phyloP scores from a whole-genome alignment of 768 basidiomycete species.

The Rhodotorula taiwanensis region DNA sequence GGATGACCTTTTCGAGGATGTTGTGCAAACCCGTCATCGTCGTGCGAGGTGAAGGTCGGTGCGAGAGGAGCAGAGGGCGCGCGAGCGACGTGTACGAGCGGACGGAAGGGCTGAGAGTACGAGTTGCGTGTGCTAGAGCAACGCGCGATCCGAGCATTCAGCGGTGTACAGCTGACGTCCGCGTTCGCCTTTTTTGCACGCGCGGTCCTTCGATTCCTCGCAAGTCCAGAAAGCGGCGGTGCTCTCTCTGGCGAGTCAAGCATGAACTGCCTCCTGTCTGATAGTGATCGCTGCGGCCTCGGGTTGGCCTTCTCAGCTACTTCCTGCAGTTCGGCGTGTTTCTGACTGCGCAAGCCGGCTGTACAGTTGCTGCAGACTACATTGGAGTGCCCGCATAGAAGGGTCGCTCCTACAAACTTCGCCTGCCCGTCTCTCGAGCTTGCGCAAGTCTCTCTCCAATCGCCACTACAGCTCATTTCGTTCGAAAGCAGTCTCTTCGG shows the following conservation, averaged over 20 bases:
- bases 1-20: conserved; percentile 11
- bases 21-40: conserved; percentile 22
- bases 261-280: no score
- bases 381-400: no score
- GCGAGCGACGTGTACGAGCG: background rate
- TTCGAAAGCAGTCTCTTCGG: no score
- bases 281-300: background rate
- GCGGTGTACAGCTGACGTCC: background rate
- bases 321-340: background rate
- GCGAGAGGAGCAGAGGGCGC: background rate
- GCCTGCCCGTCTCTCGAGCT: no score
- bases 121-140: background rate
- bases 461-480: no score
- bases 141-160: conserved; percentile 13
- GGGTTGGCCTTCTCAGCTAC: background rate
- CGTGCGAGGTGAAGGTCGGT: background rate
- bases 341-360: no score
- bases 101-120: background rate
- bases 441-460: no score
- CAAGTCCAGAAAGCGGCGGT: no score
- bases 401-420: no score
- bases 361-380: no score
- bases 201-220: no score
- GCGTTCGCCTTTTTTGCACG: background rate
- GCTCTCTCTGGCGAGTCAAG: no score